Percentiles rank a stretch among this genome's conserved stretches.
phyloP scores from a whole-genome alignment of 73 alveolate species.

The Effrenium voratum region DNA sequence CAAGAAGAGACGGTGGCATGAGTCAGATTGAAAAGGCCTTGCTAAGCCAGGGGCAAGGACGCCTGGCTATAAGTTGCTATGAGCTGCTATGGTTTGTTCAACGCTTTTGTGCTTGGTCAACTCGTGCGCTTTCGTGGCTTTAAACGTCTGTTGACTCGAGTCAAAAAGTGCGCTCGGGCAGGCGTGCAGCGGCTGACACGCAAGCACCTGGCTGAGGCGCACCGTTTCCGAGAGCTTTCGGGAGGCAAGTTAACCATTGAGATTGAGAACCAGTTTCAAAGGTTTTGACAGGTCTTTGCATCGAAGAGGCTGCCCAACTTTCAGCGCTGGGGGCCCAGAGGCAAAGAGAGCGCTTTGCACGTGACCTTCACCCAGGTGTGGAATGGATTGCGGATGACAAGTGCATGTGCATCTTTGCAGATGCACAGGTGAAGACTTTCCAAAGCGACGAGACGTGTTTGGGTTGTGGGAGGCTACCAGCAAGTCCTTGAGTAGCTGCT shows the following conservation, averaged over 20 bases:
- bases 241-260: neutral
- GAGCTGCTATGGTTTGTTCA: too few species aligned
- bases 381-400: slow-evolving; percentile 85
- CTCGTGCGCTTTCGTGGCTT: too few species aligned
- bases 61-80: too few species aligned
- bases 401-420: slow-evolving; percentile 23
- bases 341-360: neutral
- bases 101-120: too few species aligned
- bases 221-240: neutral
- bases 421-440: neutral
- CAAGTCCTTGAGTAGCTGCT: too few species aligned
- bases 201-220: slow-evolving; percentile 69
- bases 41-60: too few species aligned
- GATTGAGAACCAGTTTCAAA: neutral
- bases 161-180: too few species aligned
- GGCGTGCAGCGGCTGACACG: slow-evolving; percentile 86
- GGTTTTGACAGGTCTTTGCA: slow-evolving; percentile 26
- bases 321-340: neutral
- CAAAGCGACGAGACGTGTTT: too few species aligned
- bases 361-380: neutral
- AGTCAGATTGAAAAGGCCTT: too few species aligned
- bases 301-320: slow-evolving; percentile 46
- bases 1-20: too few species aligned
- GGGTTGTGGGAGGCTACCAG: too few species aligned
- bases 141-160: too few species aligned